phyloP scores from a whole-genome alignment of 768 basidiomycete genomes.

The Mrakia blollopis region DNA sequence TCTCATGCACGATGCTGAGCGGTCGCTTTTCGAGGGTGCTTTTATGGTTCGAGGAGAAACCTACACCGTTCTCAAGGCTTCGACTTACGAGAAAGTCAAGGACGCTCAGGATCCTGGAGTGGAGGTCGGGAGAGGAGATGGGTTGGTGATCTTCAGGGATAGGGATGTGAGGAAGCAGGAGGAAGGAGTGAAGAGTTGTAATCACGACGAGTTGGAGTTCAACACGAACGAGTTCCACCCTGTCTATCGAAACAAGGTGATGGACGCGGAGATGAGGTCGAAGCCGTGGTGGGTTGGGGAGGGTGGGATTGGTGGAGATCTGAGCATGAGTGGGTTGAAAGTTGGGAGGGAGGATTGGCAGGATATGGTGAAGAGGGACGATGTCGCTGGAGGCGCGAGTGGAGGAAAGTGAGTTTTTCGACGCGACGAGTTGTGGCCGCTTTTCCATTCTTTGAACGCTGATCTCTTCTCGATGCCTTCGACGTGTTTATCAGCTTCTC shows the following conservation, averaged over 20 bases:
- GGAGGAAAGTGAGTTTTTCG: constrained; percentile 6
- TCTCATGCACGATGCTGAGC: constrained; percentile 57
- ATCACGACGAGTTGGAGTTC: constrained; percentile 64
- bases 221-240: constrained; percentile 56
- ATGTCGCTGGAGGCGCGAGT: constrained; percentile 47
- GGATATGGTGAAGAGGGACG: neutral
- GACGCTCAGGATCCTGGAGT: constrained; percentile 47
- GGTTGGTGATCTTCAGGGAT: constrained; percentile 69
- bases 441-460: constrained; percentile 11
- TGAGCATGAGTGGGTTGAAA: constrained; percentile 37
- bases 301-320: constrained; percentile 48
- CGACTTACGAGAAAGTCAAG: constrained; percentile 42
- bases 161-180: constrained; percentile 56
- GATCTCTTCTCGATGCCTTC: constrained; percentile 23
- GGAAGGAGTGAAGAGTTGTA: constrained; percentile 52
- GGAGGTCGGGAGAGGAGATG: constrained; percentile 41
- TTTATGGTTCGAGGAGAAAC: constrained; percentile 48
- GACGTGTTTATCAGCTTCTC: constrained; percentile 54
- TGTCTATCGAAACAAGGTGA: constrained; percentile 29
- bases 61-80: constrained; percentile 53
- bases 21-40: constrained; percentile 68
- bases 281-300: constrained; percentile 12
- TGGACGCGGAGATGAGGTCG: neutral
- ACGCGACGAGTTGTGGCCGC: neutral
- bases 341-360: constrained; percentile 19